Base-by-base conservation (phyloP, 352 stramenopile species). In the Phytophthora quininea region DNA sequence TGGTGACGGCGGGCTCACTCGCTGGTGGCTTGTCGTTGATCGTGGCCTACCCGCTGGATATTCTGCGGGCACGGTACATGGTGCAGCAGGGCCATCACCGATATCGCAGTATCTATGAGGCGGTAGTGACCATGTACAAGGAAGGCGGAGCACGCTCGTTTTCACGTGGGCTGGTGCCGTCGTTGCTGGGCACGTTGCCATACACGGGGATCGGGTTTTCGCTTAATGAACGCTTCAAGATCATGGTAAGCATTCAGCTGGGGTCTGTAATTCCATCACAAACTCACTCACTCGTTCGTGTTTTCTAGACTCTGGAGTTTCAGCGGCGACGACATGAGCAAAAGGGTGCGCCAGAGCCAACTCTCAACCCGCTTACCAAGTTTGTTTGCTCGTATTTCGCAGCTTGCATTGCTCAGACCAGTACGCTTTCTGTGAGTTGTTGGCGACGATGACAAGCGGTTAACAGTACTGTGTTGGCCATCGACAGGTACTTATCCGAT, bases 141-240 rank as follows among this genome's bases (percentile, higher is more conserved):
- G 67, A 82, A 14, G 88, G 91, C 24, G 88, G 88, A 1, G 53
- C 69, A 2, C 73, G 85, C 1, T 93, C 82, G 60, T 95, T 96
- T 52, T 80, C 79, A 12, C 69, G 85, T 1, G 88, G 88, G 6
- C 61, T 96, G 2, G 59, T 93, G 59, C 86, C 87, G n/a, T 93
- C 87, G 32, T 56, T 96, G 53, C 58, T 96, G 19, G 88, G 88
- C 3, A 95, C 88, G n/a, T 61, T 96, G 52, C 88, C 87, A 15
- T 96, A 96, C 70, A 95, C 86, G 14, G 88, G 88, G 12, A 96
- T 96, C 55, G 88, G 86, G 1, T 96, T 96, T 62, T 86, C 80
- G 3, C 69, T 96, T 8, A 96, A 96, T 61, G 88, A 96, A 38
- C 72, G 77, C 32, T 95, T 96, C 63, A 96, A 96, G 59, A 73